Percentiles rank a stretch among this genome's conserved stretches.
These are phyloP conservation scores for Talaromyces sp. DNA, from an alignment of 2,329 filamentous ascomycete genomes.

Conservation along the genomic window DNA sequence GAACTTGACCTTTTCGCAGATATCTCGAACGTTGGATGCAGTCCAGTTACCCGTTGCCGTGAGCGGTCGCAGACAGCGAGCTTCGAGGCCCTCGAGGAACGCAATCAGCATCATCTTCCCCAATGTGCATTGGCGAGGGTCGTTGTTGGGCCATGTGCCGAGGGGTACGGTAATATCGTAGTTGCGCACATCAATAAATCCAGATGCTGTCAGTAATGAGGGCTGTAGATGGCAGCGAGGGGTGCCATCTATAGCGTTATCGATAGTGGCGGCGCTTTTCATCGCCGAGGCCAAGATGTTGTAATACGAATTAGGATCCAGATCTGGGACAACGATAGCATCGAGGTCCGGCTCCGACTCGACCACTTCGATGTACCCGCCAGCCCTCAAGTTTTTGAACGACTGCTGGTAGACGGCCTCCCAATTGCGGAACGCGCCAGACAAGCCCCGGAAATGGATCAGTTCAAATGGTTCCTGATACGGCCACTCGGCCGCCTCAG, in stretches of 20 bases:
- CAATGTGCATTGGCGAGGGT: conserved; percentile 29
- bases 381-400: conserved; percentile 41
- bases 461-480: conserved; percentile 47
- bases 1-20: conserved; percentile 34
- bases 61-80: conserved; percentile 31
- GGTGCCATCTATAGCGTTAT: conserved; percentile 22
- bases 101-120: conserved; percentile 41
- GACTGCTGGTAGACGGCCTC: conserved; percentile 42
- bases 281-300: conserved; percentile 30
- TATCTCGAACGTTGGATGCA: conserved; percentile 27
- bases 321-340: conserved; percentile 18
- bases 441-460: conserved; percentile 46
- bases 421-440: conserved; percentile 47
- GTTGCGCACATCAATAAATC: conserved; percentile 40
- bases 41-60: conserved; percentile 31
- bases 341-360: conserved; percentile 34
- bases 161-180: conserved; percentile 35
- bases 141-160: conserved; percentile 31
- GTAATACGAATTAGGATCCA: conserved; percentile 26
- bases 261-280: conserved; percentile 29
- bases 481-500: conserved; percentile 42
- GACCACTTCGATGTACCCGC: conserved; percentile 45
- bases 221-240: conserved; percentile 41
- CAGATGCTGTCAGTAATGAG: conserved; percentile 36
- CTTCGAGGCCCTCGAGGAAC: conserved; percentile 37